A percentile compares a stretch with the other conserved stretches of the same genome.
These are phyloP conservation scores for Aspergillus nidulans DNA, from an alignment of 495 filamentous ascomycete genomes.

Conservation along the genomic window DNA sequence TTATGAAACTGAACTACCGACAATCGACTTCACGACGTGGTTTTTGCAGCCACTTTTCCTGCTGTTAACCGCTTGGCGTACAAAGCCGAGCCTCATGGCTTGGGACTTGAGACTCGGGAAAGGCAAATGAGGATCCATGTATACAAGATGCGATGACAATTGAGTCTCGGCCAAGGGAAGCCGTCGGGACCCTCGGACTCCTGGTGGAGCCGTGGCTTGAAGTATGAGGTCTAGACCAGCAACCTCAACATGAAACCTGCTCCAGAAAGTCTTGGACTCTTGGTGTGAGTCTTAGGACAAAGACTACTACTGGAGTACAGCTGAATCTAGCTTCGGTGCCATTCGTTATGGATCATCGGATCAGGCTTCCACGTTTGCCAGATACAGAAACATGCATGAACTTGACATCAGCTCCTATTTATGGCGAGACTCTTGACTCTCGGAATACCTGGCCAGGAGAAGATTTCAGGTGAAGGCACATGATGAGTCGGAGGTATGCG, in stretches of 20 bases:
- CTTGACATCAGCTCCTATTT: conserved; percentile 15
- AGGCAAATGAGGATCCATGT: background rate
- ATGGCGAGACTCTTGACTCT: conserved; percentile 5
- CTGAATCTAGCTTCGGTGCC: background rate
- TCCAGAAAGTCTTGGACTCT: background rate
- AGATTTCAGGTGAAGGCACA: background rate
- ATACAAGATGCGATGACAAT: background rate
- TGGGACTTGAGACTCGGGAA: background rate
- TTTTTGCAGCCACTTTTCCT: background rate
- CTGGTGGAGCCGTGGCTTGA: background rate
- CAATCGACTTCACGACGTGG: background rate
- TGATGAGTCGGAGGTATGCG: background rate
- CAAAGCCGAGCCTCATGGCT: background rate
- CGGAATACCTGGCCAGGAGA: background rate
- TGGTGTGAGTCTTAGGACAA: background rate
- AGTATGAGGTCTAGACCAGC: background rate
- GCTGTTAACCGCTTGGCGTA: background rate
- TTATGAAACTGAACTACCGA: background rate
- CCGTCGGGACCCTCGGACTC: background rate
- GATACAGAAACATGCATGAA: background rate
- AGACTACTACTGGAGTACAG: background rate
- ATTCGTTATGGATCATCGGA: too few relatives aligned
- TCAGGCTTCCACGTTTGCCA: background rate
- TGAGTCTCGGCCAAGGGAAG: background rate
- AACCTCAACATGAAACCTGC: background rate